Conservation (phyloP, 495 filamentous ascomycete genomes). For the Polyplosphaeria fusca region DNA sequence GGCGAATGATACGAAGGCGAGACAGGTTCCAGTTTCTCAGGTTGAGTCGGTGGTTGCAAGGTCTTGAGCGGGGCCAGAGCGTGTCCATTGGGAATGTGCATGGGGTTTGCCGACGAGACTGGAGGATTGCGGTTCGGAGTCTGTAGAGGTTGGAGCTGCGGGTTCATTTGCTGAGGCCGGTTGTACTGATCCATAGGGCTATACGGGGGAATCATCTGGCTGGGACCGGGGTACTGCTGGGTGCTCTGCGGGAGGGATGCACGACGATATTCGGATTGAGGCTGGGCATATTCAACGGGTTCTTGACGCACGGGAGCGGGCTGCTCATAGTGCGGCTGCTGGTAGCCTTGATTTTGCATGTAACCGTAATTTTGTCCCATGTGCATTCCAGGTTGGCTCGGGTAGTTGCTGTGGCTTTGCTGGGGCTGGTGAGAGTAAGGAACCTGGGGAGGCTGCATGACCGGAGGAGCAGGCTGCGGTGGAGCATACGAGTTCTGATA, state of each 20-base stretch:
- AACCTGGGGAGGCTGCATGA: conserved; percentile 40
- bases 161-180: conserved; percentile 28
- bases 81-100: conserved; percentile 27
- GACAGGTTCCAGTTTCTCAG: conserved; percentile 29
- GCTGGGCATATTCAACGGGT: conserved; percentile 29
- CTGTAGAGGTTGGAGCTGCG: conserved; percentile 32
- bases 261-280: conserved; percentile 32
- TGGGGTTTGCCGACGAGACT: conserved; percentile 14
- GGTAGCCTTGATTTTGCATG: conserved; percentile 30
- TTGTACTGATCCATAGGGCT: conserved; percentile 23
- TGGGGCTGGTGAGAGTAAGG: conserved; percentile 33
- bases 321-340: conserved; percentile 38
- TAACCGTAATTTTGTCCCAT: conserved; percentile 34
- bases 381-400: conserved; percentile 32
- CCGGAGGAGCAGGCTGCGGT: conserved; percentile 25
- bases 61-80: conserved; percentile 37
- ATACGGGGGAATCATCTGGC: conserved; percentile 23
- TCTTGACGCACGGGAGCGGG: conserved; percentile 35
- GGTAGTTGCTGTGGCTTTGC: conserved; percentile 29
- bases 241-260: conserved; percentile 28
- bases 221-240: conserved; percentile 29
- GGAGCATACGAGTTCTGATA: conserved; percentile 36
- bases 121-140: conserved; percentile 27
- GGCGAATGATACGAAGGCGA: conserved; percentile 33
- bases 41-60: conserved; percentile 19